Evolutionary conservation across 1,284 basidiomycete species (phyloP), one percentile per base, ranked within the genome.

Genomic region (Apiotrichum veenhuisii): DNA sequence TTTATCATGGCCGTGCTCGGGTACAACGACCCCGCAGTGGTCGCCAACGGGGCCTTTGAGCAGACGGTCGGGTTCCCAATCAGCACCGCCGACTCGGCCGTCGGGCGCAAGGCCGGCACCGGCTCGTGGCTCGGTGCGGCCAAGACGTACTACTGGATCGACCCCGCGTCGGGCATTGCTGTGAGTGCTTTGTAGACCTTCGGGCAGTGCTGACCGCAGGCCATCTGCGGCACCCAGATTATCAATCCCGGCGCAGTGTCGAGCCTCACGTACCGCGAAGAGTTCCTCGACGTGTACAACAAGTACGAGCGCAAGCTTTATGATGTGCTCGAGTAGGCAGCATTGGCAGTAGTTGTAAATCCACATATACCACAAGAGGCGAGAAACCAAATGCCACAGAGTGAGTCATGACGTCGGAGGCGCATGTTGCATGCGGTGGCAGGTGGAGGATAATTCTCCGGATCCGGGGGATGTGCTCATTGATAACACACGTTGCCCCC

Each of bases 221-320:
- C 43, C n/a, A 43, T 66, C 43, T 63, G 63, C 48, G 57, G 61
- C 33, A 63, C 68, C 25, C 62, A 70, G 54, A 50, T 72, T 9
- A 30, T 66, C 27, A 26, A 61, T 17, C 38, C 52, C 1, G 22
- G 22, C 20, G 22, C 37, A 20, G 34, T 23, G 18, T 22, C 9
- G 30, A 48, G 33, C 46, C 46, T 48, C 33, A 48, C 46, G 10
- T 56, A 54, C 30, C 63, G 64, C 18, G 64, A 67, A 30, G 57
- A 55, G 2, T 68, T 62, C 57, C 55, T 61, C 30, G 48, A 51
- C 25, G 51, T 65, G 20, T 74, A 69, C 58, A 63, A 64, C 17
- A 54, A 57, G n/a, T 71, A 56, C 47, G 69, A 75, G 58, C 57
- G 63, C 41, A 51, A 57, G 8, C 36, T 75, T 30, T 73, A 75